Conservation (phyloP, 106 monocot genomes). For the Dioscorea alata region DNA sequence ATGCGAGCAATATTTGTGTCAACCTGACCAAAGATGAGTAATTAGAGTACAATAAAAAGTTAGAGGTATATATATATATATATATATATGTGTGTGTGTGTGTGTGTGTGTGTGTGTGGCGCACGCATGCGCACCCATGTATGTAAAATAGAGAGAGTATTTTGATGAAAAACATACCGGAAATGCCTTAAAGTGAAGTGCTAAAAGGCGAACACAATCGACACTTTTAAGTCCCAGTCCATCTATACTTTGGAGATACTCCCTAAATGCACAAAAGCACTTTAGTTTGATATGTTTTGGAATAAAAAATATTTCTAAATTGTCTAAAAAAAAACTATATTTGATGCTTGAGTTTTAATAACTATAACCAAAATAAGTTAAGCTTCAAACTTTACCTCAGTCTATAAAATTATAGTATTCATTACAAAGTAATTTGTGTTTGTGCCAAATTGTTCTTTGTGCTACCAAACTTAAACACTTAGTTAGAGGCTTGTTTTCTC, state of each 20-base stretch:
- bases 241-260: conserved; percentile 64
- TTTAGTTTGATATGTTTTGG: neutral
- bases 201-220: conserved; percentile 71
- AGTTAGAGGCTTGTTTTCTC: no score
- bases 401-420: no score
- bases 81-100: no score
- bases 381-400: no score
- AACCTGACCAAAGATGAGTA: conserved; percentile 31
- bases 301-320: neutral
- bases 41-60: neutral
- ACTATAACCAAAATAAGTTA: neutral
- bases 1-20: conserved; percentile 86
- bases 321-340: neutral
- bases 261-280: conserved; percentile 35
- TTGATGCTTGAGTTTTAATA: neutral
- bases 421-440: no score
- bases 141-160: neutral
- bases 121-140: neutral
- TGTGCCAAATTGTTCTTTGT: no score
- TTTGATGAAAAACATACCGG: conserved; percentile 36
- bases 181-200: conserved; percentile 71
- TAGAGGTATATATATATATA: neutral
- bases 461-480: no score
- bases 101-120: no score
- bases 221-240: conserved; percentile 88